phyloP scores from a whole-genome alignment of 495 filamentous ascomycete genomes.

The Aspergillus diversus region DNA sequence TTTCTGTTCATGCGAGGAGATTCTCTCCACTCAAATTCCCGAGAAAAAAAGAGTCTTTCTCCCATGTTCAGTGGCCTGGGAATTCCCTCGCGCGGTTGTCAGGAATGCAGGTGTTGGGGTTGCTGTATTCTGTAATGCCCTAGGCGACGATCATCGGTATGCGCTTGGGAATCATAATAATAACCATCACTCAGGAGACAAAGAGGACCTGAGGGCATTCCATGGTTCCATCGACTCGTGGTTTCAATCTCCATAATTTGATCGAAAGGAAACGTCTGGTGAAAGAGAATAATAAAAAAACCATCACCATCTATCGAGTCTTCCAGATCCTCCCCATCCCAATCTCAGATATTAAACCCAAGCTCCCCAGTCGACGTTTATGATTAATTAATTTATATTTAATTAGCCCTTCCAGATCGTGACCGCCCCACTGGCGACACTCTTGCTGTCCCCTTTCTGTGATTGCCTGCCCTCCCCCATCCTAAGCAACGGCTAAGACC shows the following conservation, averaged over 20 bases:
- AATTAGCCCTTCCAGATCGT: constrained; percentile 31
- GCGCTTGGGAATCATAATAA: background rate
- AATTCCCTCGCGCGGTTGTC: background rate
- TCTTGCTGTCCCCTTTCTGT: constrained; percentile 25
- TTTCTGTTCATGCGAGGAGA: no score
- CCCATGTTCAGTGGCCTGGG: no score
- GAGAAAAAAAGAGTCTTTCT: no score
- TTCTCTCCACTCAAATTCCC: no score
- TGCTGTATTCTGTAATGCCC: background rate
- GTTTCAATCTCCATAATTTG: background rate
- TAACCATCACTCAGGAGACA: background rate
- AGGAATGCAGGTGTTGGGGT: background rate
- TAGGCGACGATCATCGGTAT: background rate
- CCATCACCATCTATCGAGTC: background rate
- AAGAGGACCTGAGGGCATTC: constrained; percentile 12
- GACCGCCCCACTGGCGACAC: constrained; percentile 27
- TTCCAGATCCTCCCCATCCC: background rate
- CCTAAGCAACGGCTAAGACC: constrained; percentile 19
- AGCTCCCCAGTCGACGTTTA: constrained; percentile 14
- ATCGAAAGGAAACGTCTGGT: background rate
- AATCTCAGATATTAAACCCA: constrained; percentile 5
- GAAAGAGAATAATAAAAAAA: background rate
- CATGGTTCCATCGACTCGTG: constrained; percentile 11
- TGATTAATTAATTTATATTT: constrained; percentile 32
- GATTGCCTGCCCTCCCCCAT: constrained; percentile 22